phyloP scores from a whole-genome alignment of 2,329 filamentous ascomycete species.

The Ophiostoma himal-ulmi region DNA sequence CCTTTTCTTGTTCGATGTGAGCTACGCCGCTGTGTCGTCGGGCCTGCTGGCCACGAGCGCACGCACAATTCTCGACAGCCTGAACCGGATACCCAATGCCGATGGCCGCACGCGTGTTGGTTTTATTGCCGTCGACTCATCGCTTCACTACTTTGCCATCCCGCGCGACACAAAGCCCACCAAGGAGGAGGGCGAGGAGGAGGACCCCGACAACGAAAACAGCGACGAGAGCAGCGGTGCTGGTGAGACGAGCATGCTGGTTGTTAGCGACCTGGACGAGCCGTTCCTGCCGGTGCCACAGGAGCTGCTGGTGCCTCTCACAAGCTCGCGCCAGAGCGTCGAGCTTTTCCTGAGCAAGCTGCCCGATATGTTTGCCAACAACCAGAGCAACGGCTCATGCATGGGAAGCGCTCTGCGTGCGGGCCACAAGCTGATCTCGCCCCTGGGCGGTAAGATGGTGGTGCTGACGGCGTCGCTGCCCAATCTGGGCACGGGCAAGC shows the following conservation, averaged over 20 bases:
- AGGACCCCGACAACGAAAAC: slow-evolving; percentile 50
- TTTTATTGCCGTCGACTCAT: slow-evolving; percentile 92
- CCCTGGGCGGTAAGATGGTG: slow-evolving; percentile 89
- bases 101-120: slow-evolving; percentile 87
- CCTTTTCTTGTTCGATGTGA: slow-evolving; percentile 91
- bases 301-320: slow-evolving; percentile 82
- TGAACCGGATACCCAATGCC: slow-evolving; percentile 96
- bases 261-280: slow-evolving; percentile 91
- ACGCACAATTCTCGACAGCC: slow-evolving; percentile 86
- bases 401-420: slow-evolving; percentile 92
- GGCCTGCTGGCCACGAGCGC: slow-evolving; percentile 88
- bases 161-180: slow-evolving; percentile 40
- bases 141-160: slow-evolving; percentile 92
- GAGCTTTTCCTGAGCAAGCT: slow-evolving; percentile 87
- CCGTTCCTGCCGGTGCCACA: slow-evolving; percentile 92
- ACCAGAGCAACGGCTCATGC: slow-evolving; percentile 80
- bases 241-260: slow-evolving; percentile 81
- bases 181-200: slow-evolving; percentile 21
- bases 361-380: slow-evolving; percentile 94
- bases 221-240: slow-evolving; percentile 59
- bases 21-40: slow-evolving; percentile 80
- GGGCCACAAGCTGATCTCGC: slow-evolving; percentile 91
- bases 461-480: slow-evolving; percentile 86
- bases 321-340: slow-evolving; percentile 83
- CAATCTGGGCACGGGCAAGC: slow-evolving; percentile 81